These are phyloP conservation scores for Coemansia sp. DNA, from an alignment of 192 early-diverging fungal species.

Conservation along the genomic window DNA sequence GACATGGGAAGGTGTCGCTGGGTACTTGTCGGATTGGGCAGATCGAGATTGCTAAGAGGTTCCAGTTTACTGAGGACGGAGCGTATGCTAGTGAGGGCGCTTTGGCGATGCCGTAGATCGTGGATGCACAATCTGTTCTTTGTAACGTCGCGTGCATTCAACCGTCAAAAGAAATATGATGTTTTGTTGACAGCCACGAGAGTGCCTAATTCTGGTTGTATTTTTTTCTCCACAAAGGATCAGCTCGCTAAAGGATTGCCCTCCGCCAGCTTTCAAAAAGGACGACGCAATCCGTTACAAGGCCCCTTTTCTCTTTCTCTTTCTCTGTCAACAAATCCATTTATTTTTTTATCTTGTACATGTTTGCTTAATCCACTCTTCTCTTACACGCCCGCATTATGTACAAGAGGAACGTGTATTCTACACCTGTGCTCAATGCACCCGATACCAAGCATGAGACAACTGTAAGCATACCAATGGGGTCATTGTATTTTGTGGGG, in stretches of 20 bases:
- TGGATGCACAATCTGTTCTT: not conserved
- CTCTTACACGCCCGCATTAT: conserved; percentile 4
- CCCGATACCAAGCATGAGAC: conserved; percentile 49
- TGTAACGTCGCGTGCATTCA: not conserved
- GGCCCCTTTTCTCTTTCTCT: not conserved
- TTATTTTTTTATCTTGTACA: not conserved
- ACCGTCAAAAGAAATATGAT: not conserved
- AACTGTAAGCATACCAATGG: conserved; percentile 27
- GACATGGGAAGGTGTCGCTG: conserved; percentile 28
- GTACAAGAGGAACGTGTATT: conserved; percentile 44
- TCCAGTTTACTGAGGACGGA: conserved; percentile 24
- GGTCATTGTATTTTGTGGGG: not conserved
- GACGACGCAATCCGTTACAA: not conserved
- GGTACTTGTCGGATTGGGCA: conserved; percentile 39
- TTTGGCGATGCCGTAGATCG: conserved; percentile 21
- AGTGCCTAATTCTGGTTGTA: not conserved
- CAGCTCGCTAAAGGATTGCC: conserved; percentile 1
- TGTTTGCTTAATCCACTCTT: not conserved
- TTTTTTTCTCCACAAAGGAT: not conserved
- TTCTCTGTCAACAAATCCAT: not conserved
- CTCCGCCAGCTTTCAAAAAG: not conserved
- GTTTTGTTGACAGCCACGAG: not conserved
- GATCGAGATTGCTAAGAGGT: conserved; percentile 45
- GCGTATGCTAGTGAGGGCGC: conserved; percentile 43
- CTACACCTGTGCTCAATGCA: conserved; percentile 46